A percentile compares a stretch with the other conserved stretches of the same genome.
Conservation (phyloP, 139 green algal species). For the Limnomonas spitsbergensis region DNA sequence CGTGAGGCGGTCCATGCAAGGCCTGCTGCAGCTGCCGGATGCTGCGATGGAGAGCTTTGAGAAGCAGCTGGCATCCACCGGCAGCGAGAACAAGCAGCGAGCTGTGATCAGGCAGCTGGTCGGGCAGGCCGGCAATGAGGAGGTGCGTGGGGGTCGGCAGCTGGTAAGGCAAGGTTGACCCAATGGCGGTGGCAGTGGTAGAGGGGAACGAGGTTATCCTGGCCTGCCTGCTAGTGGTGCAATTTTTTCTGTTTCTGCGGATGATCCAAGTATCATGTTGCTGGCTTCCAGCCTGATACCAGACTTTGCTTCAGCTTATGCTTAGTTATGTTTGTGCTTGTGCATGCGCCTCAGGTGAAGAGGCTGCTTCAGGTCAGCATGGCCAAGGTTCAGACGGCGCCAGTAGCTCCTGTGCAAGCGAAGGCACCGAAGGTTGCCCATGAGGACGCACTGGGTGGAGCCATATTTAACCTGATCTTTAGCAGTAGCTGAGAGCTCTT, state of each 20-base stretch:
- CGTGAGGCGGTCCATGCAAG: constrained; percentile 7
- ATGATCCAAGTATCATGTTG: too few relatives aligned
- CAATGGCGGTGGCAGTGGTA: background rate
- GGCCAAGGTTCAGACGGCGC: background rate
- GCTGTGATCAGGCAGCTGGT: constrained; percentile 64
- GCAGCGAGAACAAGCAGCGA: constrained; percentile 73
- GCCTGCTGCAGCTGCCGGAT: constrained; percentile 9
- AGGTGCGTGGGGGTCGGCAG: constrained; percentile 23
- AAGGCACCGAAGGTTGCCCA: background rate
- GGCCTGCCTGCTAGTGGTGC: too few relatives aligned
- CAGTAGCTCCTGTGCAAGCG: background rate
- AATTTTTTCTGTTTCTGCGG: too few relatives aligned
- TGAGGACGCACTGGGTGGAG: background rate
- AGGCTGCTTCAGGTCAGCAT: too few relatives aligned
- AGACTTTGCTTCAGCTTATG: too few relatives aligned
- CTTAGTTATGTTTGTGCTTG: too few relatives aligned
- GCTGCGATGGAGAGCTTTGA: constrained; percentile 33
- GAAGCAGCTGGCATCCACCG: constrained; percentile 16
- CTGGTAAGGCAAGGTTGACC: constrained; percentile 31
- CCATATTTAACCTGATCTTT: constrained; percentile 17
- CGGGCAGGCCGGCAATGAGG: constrained; percentile 41
- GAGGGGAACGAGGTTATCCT: too few relatives aligned
- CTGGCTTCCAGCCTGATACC: too few relatives aligned
- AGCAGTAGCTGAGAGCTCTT: too few relatives aligned
- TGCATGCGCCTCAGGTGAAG: too few relatives aligned